Evolutionary conservation across 352 stramenopile species (phyloP).

Genomic region (Pythium chondricola): DNA sequence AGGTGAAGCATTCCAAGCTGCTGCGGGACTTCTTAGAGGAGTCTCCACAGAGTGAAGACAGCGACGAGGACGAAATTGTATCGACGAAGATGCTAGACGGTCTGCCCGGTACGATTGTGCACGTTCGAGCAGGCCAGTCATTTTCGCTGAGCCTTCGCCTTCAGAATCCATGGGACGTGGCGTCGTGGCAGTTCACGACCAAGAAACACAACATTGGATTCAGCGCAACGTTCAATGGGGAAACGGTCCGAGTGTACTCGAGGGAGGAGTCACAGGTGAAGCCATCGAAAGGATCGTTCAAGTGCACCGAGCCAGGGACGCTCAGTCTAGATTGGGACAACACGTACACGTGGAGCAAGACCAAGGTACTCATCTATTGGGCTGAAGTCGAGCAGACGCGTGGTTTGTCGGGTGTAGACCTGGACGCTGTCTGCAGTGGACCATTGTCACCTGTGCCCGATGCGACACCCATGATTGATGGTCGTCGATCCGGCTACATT

Average conservation of each 20-base stretch:
- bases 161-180: conserved; percentile 32
- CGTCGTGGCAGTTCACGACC: conserved; percentile 67
- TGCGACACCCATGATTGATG: conserved; percentile 17
- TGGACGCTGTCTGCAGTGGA: background rate
- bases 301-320: conserved; percentile 35
- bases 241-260: conserved; percentile 55
- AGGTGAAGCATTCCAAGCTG: conserved; percentile 51
- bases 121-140: conserved; percentile 55
- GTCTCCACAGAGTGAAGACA: conserved; percentile 38
- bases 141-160: conserved; percentile 58
- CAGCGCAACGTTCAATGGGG: conserved; percentile 61
- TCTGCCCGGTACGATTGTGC: conserved; percentile 54
- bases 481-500: conserved; percentile 59
- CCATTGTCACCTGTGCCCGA: background rate
- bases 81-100: conserved; percentile 46
- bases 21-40: conserved; percentile 59
- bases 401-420: conserved; percentile 5
- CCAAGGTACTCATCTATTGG: conserved; percentile 72
- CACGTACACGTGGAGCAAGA: conserved; percentile 78
- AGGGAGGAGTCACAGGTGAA: conserved; percentile 56
- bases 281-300: conserved; percentile 58
- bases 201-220: conserved; percentile 83
- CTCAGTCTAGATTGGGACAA: conserved; percentile 78
- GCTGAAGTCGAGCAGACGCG: conserved; percentile 45
- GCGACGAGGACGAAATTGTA: conserved; percentile 44